A percentile compares a stretch with the other conserved stretches of the same genome.
These are phyloP conservation scores for Arthrinium phaeospermum DNA, from an alignment of 2,329 filamentous ascomycete genomes.

Conservation along the genomic window DNA sequence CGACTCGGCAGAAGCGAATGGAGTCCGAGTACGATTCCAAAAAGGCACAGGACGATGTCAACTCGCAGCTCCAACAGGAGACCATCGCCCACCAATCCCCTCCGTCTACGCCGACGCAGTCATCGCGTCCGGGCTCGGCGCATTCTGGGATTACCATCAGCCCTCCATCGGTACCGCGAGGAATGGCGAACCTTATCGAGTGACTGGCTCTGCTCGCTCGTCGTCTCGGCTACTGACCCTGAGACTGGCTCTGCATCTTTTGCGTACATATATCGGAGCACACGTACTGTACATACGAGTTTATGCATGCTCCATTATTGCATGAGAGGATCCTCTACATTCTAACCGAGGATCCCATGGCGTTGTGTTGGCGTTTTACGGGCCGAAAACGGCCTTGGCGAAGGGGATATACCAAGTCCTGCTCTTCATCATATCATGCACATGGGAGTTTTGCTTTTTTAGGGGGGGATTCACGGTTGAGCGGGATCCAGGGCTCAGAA, in stretches of 20 bases:
- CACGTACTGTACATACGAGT: constrained; percentile 7
- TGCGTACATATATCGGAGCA: neutral
- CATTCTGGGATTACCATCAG: constrained; percentile 28
- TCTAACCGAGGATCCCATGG: neutral
- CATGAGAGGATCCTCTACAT: neutral
- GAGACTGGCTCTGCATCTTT: neutral
- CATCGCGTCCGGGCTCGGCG: constrained; percentile 22
- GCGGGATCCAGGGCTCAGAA: neutral
- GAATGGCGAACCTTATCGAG: constrained; percentile 22
- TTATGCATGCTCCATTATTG: neutral
- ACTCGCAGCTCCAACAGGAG: constrained; percentile 26
- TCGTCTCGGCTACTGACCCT: constrained; percentile 5
- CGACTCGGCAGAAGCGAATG: constrained; percentile 9
- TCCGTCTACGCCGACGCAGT: constrained; percentile 35
- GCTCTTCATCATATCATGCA: neutral
- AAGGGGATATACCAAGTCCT: constrained; percentile 10
- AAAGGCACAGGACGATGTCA: constrained; percentile 24
- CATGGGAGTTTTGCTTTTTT: neutral
- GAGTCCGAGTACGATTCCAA: neutral
- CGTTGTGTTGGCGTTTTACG: constrained; percentile 16
- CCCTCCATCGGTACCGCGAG: constrained; percentile 23
- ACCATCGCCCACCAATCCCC: constrained; percentile 20
- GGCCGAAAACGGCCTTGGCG: constrained; percentile 11
- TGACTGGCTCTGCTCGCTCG: constrained; percentile 16
- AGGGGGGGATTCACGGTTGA: neutral